phyloP scores from a whole-genome alignment of 2,329 filamentous ascomycete genomes.

The Fusarium compactum region DNA sequence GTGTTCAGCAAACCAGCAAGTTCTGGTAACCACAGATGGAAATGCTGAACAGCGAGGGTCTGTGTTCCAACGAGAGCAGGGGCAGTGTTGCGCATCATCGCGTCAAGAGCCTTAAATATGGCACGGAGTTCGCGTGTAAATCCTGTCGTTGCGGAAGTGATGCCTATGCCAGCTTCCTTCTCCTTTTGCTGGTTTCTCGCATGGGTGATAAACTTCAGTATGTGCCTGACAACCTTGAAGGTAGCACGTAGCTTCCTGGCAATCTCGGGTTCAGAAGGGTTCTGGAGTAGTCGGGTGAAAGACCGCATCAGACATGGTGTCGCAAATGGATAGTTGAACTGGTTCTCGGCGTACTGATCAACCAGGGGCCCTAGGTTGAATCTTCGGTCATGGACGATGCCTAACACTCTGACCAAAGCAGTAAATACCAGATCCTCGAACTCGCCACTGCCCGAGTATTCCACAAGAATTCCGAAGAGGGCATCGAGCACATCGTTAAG shows the following conservation, averaged over 20 bases:
- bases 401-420: constrained; percentile 87
- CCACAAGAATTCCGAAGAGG: constrained; percentile 90
- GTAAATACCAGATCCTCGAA: constrained; percentile 95
- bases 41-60: constrained; percentile 93
- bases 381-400: constrained; percentile 92
- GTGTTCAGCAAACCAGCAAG: constrained; percentile 79
- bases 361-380: constrained; percentile 93
- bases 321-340: constrained; percentile 93
- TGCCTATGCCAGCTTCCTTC: constrained; percentile 90
- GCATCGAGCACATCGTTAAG: constrained; percentile 89
- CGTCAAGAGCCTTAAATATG: constrained; percentile 91
- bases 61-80: constrained; percentile 93
- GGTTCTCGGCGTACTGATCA: constrained; percentile 87
- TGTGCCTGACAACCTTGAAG: constrained; percentile 93
- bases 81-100: constrained; percentile 87
- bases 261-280: constrained; percentile 83
- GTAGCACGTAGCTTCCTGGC: constrained; percentile 88
- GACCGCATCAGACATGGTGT: constrained; percentile 89
- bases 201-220: constrained; percentile 94
- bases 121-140: constrained; percentile 87
- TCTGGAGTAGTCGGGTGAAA: constrained; percentile 84
- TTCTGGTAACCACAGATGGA: constrained; percentile 97
- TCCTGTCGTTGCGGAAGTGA: constrained; percentile 76
- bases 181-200: constrained; percentile 85
- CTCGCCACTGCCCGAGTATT: constrained; percentile 90